Evolutionary conservation across 495 filamentous ascomycete species (phyloP), one percentile per base, ranked within the genome.

Genomic region (Neurospora cerealis): DNA sequence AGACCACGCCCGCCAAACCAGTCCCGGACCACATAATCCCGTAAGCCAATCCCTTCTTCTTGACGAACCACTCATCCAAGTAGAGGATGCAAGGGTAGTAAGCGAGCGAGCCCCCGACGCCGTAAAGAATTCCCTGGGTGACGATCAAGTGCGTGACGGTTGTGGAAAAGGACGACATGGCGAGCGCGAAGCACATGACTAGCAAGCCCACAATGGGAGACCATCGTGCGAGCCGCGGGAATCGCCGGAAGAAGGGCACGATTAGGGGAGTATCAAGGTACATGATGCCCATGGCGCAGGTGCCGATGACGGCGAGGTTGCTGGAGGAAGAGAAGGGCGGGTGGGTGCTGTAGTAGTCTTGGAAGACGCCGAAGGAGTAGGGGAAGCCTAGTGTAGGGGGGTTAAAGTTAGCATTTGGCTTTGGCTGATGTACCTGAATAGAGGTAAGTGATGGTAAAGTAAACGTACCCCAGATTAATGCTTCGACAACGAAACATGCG

Each of bases 401-500:
- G 40, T 75, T 34, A 21, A 17, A 38, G 66, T 39, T 21, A 66
- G 74, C 17, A 15, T 46, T 24, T 32, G 72, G 24, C 46, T 66
- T 37, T 42, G 46, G 42, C 19, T 44, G 7, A 28, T 60, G 48
- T 24, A 13, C 24, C 13, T 46, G 42, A 21, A 21, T 46, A 21
- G 4, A 70, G 70, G 38, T 42, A 69, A 36, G 32, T 74, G 32
- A 62, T 9, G 44, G 41, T 39, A 39, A n/a, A n/a, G 7, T 5
- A 21, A 39, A 78, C 81, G 75, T 78, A 89, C 89, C 90, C 90
- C 90, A 93, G 32, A 91, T 82, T 13, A 92, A 79, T n/a, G 83
- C 87, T 75, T 93, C 90, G 37, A 92, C 81, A 71, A 88, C 78
- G 79, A 92, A 92, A 75, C 86, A 86, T 5, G 86, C 88, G 1